phyloP scores from a whole-genome alignment of 257 asterid species.

The Solanum chilense region DNA sequence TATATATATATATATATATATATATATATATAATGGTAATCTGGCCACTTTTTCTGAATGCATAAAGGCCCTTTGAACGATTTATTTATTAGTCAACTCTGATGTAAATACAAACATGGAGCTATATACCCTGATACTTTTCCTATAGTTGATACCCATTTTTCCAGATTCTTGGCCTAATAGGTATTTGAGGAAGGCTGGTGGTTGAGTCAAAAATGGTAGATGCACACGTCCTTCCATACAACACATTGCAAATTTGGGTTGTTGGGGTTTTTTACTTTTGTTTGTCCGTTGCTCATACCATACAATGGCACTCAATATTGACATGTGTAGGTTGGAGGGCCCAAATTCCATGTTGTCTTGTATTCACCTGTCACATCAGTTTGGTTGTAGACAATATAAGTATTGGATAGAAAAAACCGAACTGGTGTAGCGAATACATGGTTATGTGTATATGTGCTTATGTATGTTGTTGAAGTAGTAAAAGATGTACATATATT shows the following conservation, averaged over 20 bases:
- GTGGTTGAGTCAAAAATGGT: neutral
- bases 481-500: too few species aligned
- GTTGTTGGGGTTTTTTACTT: neutral
- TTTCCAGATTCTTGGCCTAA: neutral
- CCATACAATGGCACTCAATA: neutral
- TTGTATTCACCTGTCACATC: neutral
- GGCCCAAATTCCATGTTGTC: neutral
- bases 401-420: too few species aligned
- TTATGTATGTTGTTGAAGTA: too few species aligned
- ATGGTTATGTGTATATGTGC: too few species aligned
- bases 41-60: neutral
- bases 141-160: neutral
- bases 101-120: neutral
- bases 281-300: neutral
- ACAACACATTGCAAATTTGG: neutral
- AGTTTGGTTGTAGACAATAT: neutral
- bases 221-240: neutral
- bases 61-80: neutral
- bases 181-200: neutral
- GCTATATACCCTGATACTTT: neutral
- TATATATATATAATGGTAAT: too few species aligned
- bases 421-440: too few species aligned
- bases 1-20: too few species aligned
- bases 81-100: neutral
- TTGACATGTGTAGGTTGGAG: neutral